phyloP scores from a whole-genome alignment of 305 asterid genomes.

The Fraxinus sp. region DNA sequence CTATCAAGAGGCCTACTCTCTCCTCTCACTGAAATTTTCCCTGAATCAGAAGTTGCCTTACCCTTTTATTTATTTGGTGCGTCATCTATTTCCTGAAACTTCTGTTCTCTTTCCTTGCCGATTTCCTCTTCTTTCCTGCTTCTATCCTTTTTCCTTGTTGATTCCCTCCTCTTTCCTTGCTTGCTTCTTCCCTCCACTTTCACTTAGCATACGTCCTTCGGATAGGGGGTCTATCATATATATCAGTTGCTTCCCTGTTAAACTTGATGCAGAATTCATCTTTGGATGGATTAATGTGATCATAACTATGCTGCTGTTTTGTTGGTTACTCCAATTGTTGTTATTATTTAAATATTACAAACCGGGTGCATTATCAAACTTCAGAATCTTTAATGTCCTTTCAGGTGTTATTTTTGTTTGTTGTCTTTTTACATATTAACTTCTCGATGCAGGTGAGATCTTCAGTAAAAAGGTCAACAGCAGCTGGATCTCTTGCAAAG shows the following conservation, averaged over 20 bases:
- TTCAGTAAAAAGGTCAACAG: conserved; percentile 56
- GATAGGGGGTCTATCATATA: neutral
- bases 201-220: neutral
- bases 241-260: neutral
- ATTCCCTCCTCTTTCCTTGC: neutral
- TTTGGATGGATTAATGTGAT: neutral
- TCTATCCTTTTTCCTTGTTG: neutral
- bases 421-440: conserved; percentile 1
- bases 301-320: neutral
- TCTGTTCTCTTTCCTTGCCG: neutral
- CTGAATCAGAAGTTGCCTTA: neutral
- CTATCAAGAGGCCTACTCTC: neutral
- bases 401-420: conserved; percentile 12
- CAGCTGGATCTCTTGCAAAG: conserved; percentile 63
- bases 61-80: neutral
- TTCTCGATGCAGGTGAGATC: conserved; percentile 56
- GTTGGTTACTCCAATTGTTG: conserved; percentile 10
- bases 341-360: neutral
- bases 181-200: neutral
- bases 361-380: neutral
- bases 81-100: neutral
- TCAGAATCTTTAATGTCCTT: conserved; percentile 1
- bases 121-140: neutral
- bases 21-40: neutral
- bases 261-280: neutral